phyloP scores from a whole-genome alignment of 1,139 yeast genomes.

The Taphrina populina region DNA sequence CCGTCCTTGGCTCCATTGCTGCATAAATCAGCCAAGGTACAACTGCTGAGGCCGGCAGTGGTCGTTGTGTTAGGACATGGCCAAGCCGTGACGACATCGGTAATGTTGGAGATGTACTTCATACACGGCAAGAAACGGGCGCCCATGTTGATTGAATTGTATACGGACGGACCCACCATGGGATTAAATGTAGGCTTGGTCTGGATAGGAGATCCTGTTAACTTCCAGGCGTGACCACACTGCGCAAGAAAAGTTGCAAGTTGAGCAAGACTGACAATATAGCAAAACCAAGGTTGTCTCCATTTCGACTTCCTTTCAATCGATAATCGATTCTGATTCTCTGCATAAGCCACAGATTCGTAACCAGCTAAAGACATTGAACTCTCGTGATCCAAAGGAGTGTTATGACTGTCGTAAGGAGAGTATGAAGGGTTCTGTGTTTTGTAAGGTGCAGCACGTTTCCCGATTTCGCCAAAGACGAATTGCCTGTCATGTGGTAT shows the following conservation, averaged over 20 bases:
- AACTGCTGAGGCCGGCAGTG: constrained; percentile 51
- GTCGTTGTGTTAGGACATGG: constrained; percentile 74
- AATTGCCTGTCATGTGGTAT: too few relatives aligned
- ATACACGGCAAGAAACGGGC: constrained; percentile 73
- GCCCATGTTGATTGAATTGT: constrained; percentile 46
- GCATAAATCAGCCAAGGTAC: constrained; percentile 60
- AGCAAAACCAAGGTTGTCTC: constrained; percentile 23
- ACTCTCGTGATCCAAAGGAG: too few relatives aligned
- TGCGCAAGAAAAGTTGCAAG: constrained; percentile 67
- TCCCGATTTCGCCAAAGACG: too few relatives aligned
- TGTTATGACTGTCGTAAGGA: too few relatives aligned
- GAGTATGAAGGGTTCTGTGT: too few relatives aligned
- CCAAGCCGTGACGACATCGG: constrained; percentile 53
- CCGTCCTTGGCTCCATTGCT: constrained; percentile 55
- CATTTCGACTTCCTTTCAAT: constrained; percentile 5
- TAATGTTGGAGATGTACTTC: constrained; percentile 55
- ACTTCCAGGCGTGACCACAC: constrained; percentile 56
- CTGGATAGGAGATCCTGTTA: constrained; percentile 69
- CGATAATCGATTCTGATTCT: too few relatives aligned
- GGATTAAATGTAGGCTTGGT: constrained; percentile 74
- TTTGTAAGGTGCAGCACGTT: too few relatives aligned
- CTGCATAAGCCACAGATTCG: too few relatives aligned
- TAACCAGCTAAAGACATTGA: too few relatives aligned
- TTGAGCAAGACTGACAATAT: constrained; percentile 50
- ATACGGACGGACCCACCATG: constrained; percentile 77